phyloP scores from a whole-genome alignment of 192 early-diverging fungal species.

The Coemansia sp. region DNA sequence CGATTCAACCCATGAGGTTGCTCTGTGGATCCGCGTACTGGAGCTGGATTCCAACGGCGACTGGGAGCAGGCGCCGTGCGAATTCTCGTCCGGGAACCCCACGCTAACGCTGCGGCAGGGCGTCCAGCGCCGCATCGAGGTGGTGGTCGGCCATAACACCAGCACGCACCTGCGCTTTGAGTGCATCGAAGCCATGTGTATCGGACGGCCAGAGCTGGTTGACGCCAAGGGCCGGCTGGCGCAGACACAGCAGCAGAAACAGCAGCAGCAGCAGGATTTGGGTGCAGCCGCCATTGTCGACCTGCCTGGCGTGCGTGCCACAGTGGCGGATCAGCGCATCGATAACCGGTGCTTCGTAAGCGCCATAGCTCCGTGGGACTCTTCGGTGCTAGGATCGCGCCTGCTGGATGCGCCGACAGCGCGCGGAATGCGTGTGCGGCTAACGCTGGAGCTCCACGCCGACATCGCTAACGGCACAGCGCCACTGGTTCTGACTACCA shows the following conservation, averaged over 20 bases:
- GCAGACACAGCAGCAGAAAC: background rate
- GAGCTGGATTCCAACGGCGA: constrained; percentile 67
- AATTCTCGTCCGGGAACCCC: background rate
- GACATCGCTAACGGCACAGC: constrained; percentile 62
- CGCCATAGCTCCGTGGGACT: constrained; percentile 72
- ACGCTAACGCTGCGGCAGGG: constrained; percentile 74
- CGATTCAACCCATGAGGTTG: constrained; percentile 69
- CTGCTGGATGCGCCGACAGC: constrained; percentile 67
- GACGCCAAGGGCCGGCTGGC: constrained; percentile 64
- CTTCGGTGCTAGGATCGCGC: constrained; percentile 68
- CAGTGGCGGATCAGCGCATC: constrained; percentile 45
- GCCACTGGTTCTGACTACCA: constrained; percentile 61
- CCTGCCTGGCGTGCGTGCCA: constrained; percentile 47
- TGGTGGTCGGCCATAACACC: constrained; percentile 69
- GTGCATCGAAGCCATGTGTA: constrained; percentile 33
- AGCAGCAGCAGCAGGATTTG: background rate
- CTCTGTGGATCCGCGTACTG: constrained; percentile 66
- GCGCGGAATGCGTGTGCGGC: constrained; percentile 61
- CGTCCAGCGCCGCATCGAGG: constrained; percentile 67
- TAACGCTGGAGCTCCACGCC: constrained; percentile 60
- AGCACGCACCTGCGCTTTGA: constrained; percentile 59
- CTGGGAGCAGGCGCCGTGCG: constrained; percentile 50
- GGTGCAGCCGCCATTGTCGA: background rate
- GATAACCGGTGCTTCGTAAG: constrained; percentile 67
- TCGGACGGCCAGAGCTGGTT: constrained; percentile 50